phyloP scores from a whole-genome alignment of 2,329 filamentous ascomycete genomes.

The Talaromyces atroroseus region DNA sequence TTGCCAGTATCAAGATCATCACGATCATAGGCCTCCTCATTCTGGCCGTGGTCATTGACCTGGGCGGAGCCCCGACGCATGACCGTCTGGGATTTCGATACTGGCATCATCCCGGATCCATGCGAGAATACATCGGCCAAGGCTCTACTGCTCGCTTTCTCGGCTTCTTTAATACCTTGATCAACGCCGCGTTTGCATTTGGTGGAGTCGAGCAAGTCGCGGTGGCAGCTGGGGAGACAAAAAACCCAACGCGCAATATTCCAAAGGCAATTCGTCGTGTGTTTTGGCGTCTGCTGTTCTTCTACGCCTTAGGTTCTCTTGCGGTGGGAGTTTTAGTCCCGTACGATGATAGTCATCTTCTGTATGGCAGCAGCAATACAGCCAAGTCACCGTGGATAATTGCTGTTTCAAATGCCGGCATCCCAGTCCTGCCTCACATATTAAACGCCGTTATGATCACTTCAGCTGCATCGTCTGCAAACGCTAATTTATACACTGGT shows the following conservation, averaged over 20 bases:
- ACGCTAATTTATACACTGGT: slow-evolving; percentile 69
- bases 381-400: slow-evolving; percentile 45
- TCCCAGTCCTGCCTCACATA: slow-evolving; percentile 59
- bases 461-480: slow-evolving; percentile 71
- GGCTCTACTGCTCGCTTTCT: not conserved
- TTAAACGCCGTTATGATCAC: slow-evolving; percentile 75
- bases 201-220: slow-evolving; percentile 37
- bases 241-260: slow-evolving; percentile 52
- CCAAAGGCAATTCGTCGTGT: slow-evolving; percentile 55
- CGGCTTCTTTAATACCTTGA: not conserved
- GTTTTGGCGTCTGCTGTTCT: slow-evolving; percentile 57
- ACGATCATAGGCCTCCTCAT: slow-evolving; percentile 48
- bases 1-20: slow-evolving; percentile 47
- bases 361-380: slow-evolving; percentile 41
- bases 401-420: slow-evolving; percentile 51
- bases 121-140: slow-evolving; percentile 36
- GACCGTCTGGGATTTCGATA: slow-evolving; percentile 50
- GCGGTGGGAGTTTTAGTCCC: slow-evolving; percentile 58
- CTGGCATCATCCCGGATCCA: slow-evolving; percentile 49
- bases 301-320: slow-evolving; percentile 54
- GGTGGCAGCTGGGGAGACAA: slow-evolving; percentile 54
- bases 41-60: slow-evolving; percentile 51
- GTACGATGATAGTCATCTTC: slow-evolving; percentile 45
- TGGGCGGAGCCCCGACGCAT: slow-evolving; percentile 45
- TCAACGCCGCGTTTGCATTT: not conserved